phyloP scores from a whole-genome alignment of 169 alveolate genomes.

The Cryptosporidium xiaoi region DNA sequence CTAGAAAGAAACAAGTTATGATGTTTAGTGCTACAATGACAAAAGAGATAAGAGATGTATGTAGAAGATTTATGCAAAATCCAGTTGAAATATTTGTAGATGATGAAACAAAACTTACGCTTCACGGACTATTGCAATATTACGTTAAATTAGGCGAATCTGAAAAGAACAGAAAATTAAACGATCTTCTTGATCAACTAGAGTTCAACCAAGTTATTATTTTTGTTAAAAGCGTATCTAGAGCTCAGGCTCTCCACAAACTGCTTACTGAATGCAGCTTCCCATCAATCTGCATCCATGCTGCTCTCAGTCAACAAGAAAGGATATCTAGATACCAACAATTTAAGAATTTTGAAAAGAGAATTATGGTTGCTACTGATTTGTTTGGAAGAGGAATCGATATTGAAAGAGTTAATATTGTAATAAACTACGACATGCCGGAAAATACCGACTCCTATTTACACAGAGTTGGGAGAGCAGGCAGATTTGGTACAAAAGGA shows the following conservation, averaged over 20 bases:
- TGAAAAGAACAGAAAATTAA: conserved; percentile 96
- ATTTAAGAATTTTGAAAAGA: conserved; percentile 97
- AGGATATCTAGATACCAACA: conserved; percentile 94
- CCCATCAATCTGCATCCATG: conserved; percentile 99
- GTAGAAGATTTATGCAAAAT: conserved; percentile 97
- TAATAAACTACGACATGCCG: conserved; percentile 99
- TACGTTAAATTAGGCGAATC: conserved; percentile 97
- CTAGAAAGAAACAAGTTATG: conserved; percentile 97
- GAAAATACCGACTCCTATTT: conserved; percentile 89
- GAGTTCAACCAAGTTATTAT: conserved; percentile 99
- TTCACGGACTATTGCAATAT: conserved; percentile 98
- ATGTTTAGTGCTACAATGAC: conserved; percentile 99
- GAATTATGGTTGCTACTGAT: conserved; percentile 99
- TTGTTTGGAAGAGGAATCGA: conserved; percentile 99
- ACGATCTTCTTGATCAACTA: conserved; percentile 95
- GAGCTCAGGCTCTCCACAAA: conserved; percentile 96
- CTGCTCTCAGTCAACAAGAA: conserved; percentile 89
- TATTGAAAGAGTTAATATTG: conserved; percentile 99
- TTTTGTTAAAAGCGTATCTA: conserved; percentile 94
- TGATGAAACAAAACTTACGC: conserved; percentile 97
- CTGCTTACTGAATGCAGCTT: conserved; percentile 96
- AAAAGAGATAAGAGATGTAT: conserved; percentile 94
- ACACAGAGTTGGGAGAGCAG: conserved; percentile 99
- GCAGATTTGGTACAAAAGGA: conserved; percentile 99
- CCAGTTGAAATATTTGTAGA: conserved; percentile 98